Base-by-base conservation (phyloP, 139 green algal species). In the Coelastrella sp. region DNA sequence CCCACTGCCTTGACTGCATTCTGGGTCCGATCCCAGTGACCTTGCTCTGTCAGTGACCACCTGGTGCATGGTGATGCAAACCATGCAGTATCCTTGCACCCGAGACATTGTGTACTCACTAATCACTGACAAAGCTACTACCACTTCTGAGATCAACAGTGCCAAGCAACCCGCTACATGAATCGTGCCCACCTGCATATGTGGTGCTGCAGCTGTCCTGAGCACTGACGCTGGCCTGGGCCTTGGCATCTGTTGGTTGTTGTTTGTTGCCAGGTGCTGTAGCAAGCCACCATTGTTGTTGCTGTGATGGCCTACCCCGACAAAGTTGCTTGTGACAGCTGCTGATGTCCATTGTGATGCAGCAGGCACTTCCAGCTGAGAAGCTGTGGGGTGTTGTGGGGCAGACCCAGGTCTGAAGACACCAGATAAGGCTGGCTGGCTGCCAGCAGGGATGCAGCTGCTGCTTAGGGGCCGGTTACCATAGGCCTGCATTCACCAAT, bases 381-480 rank as follows among this genome's bases (percentile, higher is more conserved):
- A 87, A 17, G 81, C 16, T 61, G 81, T 77, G 0, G 81, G 81
- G 23, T 20, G 61, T 22, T 87, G 81, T 14, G 83, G 83, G 4
- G 83, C 68, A 23, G 83, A 88, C 5, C 54, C 56, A 8, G 83
- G 83, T 1, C 83, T 57, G 68, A 88, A 88, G 5, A 88, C 83
- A 73, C 83, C 83, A 17, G 83, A 88, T 0, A 88, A 68, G 6
- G 83, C 68, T 57, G 66, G 83, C 68, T 88, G 83, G 68, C 77
- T 88, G 5, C 66, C 65, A 5, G 10, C n/a, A 10, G 54, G 47
- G 76, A 4, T 17, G 8, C 5, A 61, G 54, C 76, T 22, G 54
- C 76, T 64, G 54, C 54, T 83, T 5, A 80, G n/a, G 20, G 76
- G 76, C 54, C 14, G 7, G 11, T 20, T 16, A 54, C 74, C 22